These are phyloP conservation scores for Boletus sp. DNA, from an alignment of 1,284 basidiomycete species.

Conservation along the genomic window DNA sequence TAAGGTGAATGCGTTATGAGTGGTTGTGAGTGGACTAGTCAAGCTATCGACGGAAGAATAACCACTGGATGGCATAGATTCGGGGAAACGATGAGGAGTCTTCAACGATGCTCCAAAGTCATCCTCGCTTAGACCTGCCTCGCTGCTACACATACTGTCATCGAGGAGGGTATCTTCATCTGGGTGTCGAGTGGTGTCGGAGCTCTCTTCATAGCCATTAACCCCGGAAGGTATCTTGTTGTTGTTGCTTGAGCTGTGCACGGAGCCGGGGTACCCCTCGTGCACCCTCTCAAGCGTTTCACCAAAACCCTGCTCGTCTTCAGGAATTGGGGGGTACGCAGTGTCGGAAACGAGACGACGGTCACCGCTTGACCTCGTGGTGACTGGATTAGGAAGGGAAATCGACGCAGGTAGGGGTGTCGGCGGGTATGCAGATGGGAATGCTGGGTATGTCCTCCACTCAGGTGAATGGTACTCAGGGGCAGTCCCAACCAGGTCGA, in stretches of 20 bases:
- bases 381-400: conserved; percentile 19
- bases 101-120: conserved; percentile 62
- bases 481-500: conserved; percentile 23
- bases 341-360: conserved; percentile 17
- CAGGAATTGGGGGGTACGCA: conserved; percentile 31
- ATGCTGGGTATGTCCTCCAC: conserved; percentile 48
- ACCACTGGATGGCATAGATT: conserved; percentile 30
- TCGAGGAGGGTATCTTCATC: conserved; percentile 25
- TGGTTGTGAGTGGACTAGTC: conserved; percentile 44
- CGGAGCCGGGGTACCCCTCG: conserved; percentile 57
- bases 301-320: conserved; percentile 50
- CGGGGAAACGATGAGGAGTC: conserved; percentile 45
- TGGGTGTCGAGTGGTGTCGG: conserved; percentile 16
- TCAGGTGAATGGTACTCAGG: conserved; percentile 33
- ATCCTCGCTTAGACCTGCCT: conserved; percentile 39
- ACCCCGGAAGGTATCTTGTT: conserved; percentile 9
- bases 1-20: conserved; percentile 43
- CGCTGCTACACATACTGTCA: conserved; percentile 26
- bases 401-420: conserved; percentile 38
- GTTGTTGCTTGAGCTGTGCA: conserved; percentile 55
- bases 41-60: conserved; percentile 38
- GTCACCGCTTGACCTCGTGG: conserved; percentile 9
- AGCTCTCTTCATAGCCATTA: conserved; percentile 9
- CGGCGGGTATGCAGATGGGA: conserved; percentile 50
- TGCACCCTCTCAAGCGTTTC: conserved; percentile 61